These are phyloP conservation scores for Ensete ventricosum DNA, from an alignment of 176 grass and related monocot genomes.

Conservation along the genomic window DNA sequence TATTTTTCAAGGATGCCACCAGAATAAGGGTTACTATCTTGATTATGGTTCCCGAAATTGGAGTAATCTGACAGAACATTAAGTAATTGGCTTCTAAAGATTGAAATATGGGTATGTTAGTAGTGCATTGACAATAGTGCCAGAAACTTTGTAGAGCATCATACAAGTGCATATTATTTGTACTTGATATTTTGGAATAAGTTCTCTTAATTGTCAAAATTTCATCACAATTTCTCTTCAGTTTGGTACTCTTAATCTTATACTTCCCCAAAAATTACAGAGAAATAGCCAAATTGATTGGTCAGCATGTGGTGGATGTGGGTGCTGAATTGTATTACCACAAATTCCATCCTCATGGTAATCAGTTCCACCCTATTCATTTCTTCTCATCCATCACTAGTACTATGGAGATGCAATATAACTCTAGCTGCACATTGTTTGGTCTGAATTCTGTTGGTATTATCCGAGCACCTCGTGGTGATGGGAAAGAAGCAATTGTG, in stretches of 20 bases:
- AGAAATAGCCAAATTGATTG: conserved; percentile 50
- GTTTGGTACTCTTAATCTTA: neutral
- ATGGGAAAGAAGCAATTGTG: conserved; percentile 96
- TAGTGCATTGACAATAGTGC: no score
- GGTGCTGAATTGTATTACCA: conserved; percentile 82
- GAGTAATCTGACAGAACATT: no score
- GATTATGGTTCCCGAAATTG: no score
- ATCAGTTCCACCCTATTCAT: conserved; percentile 56
- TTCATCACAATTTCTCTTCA: no score
- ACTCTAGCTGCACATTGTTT: conserved; percentile 31
- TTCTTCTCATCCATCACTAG: conserved; percentile 62
- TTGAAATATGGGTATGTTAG: no score
- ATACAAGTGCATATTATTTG: no score
- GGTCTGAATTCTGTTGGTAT: conserved; percentile 67
- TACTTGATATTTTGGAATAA: no score
- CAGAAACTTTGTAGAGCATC: no score
- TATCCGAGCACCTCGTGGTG: conserved; percentile 77
- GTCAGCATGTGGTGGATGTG: conserved; percentile 46
- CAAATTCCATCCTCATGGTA: conserved; percentile 42
- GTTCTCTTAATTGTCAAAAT: no score
- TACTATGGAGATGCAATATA: conserved; percentile 24
- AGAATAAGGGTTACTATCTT: no score
- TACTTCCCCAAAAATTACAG: conserved; percentile 32
- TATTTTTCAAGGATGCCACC: no score
- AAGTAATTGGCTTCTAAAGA: no score